A percentile compares a stretch with the other conserved stretches of the same genome.
Evolutionary conservation across 371 early-diverging fungal species (phyloP).

Genomic region (Cladochytrium tenue): DNA sequence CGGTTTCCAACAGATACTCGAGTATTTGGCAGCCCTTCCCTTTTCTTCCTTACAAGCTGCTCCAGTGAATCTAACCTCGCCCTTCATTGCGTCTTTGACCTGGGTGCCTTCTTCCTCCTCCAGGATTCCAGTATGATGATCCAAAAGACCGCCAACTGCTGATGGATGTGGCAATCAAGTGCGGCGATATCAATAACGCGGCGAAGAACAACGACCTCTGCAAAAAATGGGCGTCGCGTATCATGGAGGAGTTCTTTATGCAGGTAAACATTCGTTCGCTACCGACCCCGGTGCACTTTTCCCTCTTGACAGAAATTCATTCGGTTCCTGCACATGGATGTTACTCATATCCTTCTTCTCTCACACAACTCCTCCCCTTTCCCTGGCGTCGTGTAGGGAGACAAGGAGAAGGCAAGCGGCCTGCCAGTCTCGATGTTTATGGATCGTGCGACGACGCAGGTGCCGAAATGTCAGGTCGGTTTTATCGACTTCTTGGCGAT

Average conservation of each 20-base stretch:
- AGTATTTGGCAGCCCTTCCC: too few species aligned
- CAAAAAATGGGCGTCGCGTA: slow-evolving; percentile 45
- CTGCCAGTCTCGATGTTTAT: slow-evolving; percentile 49
- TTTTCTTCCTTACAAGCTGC: too few species aligned
- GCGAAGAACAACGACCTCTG: slow-evolving; percentile 47
- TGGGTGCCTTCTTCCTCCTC: too few species aligned
- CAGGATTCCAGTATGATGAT: slow-evolving; percentile 19
- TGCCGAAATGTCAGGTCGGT: slow-evolving; percentile 51
- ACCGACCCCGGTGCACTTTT: not conserved
- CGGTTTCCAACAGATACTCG: too few species aligned
- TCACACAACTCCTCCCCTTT: too few species aligned
- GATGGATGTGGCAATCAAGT: slow-evolving; percentile 57
- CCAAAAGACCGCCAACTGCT: slow-evolving; percentile 39
- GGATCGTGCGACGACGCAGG: slow-evolving; percentile 49
- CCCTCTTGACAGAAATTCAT: not conserved
- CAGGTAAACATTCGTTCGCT: slow-evolving; percentile 17
- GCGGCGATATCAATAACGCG: slow-evolving; percentile 59
- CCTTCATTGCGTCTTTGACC: too few species aligned
- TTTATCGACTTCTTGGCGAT: slow-evolving; percentile 56
- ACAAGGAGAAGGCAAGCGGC: slow-evolving; percentile 41
- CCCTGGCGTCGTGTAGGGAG: slow-evolving; percentile 41
- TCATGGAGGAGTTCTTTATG: slow-evolving; percentile 59
- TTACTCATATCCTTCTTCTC: too few species aligned
- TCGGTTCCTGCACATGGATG: too few species aligned
- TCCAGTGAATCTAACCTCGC: too few species aligned